These are phyloP conservation scores for Daldinia sp. DNA, from an alignment of 2,329 filamentous ascomycete genomes.

Conservation along the genomic window DNA sequence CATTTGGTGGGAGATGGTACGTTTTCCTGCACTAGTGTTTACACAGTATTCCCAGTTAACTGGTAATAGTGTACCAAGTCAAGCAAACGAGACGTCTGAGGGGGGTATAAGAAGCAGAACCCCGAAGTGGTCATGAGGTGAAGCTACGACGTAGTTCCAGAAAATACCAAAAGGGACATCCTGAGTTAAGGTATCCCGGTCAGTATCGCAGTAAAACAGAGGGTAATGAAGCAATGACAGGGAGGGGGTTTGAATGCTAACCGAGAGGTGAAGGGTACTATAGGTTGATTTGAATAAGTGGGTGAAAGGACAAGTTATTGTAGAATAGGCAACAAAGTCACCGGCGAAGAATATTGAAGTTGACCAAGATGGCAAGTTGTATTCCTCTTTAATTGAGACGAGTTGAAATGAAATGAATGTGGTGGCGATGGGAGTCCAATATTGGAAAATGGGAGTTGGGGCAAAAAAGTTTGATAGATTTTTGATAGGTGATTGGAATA, in stretches of 20 bases:
- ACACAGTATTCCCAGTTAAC: neutral
- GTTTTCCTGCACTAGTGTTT: neutral
- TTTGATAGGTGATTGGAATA: neutral
- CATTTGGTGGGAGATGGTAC: slow-evolving; percentile 19
- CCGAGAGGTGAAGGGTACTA: neutral
- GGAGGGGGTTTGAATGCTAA: neutral
- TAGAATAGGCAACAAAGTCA: neutral
- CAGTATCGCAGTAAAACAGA: neutral
- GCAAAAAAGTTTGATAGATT: neutral
- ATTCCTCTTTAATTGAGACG: neutral
- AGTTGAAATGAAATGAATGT: neutral
- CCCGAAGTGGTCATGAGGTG: neutral
- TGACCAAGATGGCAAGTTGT: neutral
- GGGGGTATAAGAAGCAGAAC: neutral
- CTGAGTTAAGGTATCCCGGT: neutral
- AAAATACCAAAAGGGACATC: neutral
- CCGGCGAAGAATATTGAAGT: neutral
- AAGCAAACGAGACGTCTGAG: neutral
- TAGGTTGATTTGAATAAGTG: neutral
- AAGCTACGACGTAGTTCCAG: neutral
- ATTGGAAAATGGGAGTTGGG: neutral
- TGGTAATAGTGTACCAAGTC: neutral
- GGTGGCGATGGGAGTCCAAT: slow-evolving; percentile 1
- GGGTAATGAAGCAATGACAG: neutral
- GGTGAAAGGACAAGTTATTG: too few relatives aligned